Evolutionary conservation across 768 basidiomycete genomes (phyloP).

Genomic region (Candolleomyces aberdarensis): DNA sequence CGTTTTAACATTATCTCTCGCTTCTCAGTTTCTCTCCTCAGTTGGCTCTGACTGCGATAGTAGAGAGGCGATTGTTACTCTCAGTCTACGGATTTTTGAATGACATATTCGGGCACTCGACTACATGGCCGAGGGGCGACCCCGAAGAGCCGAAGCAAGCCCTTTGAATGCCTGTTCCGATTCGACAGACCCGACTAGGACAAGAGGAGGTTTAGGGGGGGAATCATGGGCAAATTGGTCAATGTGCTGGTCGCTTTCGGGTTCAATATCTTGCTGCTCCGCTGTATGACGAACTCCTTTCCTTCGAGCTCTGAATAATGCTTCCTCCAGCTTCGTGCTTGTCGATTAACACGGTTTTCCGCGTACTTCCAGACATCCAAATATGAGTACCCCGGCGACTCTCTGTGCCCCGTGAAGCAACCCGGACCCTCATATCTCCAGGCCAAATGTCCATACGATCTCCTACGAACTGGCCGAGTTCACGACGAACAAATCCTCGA

Average conservation of each 20-base stretch:
- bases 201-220: neutral
- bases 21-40: too few species aligned
- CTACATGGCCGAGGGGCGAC: too few species aligned
- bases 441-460: constrained; percentile 80
- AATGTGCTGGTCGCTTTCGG: constrained; percentile 83
- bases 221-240: constrained; percentile 71
- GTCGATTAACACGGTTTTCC: constrained; percentile 67
- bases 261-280: constrained; percentile 75
- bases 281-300: constrained; percentile 67
- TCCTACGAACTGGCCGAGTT: constrained; percentile 76
- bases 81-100: too few species aligned
- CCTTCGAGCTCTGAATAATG: neutral
- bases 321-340: neutral
- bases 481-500: constrained; percentile 84
- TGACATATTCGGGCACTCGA: too few species aligned
- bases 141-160: too few species aligned
- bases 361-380: constrained; percentile 88
- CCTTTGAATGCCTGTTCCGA: neutral
- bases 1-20: too few species aligned
- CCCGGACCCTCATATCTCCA: constrained; percentile 20
- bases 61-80: too few species aligned
- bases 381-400: constrained; percentile 40
- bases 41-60: too few species aligned
- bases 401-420: neutral
- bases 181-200: neutral